Percentiles rank a stretch among this genome's conserved stretches.
phyloP scores from a whole-genome alignment of 2,329 filamentous ascomycete species.

The Penicillium sclerotigenum region DNA sequence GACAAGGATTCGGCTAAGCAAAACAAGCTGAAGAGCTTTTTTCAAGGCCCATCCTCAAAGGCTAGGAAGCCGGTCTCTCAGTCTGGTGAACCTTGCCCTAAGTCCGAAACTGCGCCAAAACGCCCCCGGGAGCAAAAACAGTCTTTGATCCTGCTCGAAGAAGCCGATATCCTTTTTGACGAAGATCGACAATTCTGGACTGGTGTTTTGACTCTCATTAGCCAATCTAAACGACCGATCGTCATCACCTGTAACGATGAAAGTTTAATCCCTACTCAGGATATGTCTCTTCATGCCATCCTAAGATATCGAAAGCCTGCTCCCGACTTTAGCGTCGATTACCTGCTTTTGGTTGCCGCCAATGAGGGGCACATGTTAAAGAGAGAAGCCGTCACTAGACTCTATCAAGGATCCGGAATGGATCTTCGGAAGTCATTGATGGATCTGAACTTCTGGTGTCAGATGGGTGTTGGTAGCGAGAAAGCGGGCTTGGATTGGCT shows the following conservation, averaged over 20 bases:
- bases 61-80: constrained; percentile 19
- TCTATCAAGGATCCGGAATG: constrained; percentile 66
- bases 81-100: constrained; percentile 20
- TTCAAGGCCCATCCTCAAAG: constrained; percentile 55
- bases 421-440: constrained; percentile 79
- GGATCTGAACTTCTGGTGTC: constrained; percentile 94
- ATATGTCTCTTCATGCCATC: constrained; percentile 77
- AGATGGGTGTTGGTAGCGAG: constrained; percentile 87
- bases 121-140: constrained; percentile 67
- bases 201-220: constrained; percentile 72
- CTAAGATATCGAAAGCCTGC: constrained; percentile 71
- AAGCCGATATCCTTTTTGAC: constrained; percentile 89
- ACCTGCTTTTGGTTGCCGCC: constrained; percentile 77
- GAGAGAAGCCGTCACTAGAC: constrained; percentile 61
- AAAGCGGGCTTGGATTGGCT: constrained; percentile 90
- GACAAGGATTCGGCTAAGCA: constrained; percentile 63
- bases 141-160: constrained; percentile 88
- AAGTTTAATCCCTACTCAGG: constrained; percentile 69
- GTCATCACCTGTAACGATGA: constrained; percentile 96
- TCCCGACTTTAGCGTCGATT: constrained; percentile 67
- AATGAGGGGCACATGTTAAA: constrained; percentile 81
- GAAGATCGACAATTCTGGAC: constrained; percentile 95
- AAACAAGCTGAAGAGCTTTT: constrained; percentile 76
- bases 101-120: constrained; percentile 35
- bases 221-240: constrained; percentile 84